Evolutionary conservation across 805 yeast species (phyloP).

Genomic region (Starmerella stellata): DNA sequence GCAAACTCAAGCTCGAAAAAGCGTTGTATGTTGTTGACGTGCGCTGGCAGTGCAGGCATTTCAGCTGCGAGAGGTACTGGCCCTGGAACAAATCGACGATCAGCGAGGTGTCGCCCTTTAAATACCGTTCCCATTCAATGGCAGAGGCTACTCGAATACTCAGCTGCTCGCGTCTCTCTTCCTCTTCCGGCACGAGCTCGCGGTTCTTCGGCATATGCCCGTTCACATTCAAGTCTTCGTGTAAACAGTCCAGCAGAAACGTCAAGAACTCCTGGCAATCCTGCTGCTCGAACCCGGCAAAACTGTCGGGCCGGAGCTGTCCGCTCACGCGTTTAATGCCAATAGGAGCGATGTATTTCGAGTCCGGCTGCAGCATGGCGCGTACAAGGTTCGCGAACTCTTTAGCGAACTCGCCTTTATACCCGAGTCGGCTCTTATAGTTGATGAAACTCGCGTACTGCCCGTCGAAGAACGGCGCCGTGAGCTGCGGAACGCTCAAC

Average conservation of each 20-base stretch:
- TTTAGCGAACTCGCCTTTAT: conserved; percentile 60
- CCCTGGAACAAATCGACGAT: conserved; percentile 77
- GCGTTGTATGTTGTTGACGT: conserved; percentile 80
- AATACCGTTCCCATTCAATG: conserved; percentile 80
- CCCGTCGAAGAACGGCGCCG: conserved; percentile 42
- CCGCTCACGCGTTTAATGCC: conserved; percentile 55
- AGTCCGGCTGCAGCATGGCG: conserved; percentile 26
- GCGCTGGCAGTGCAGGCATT: conserved; percentile 49
- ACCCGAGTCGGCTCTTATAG: conserved; percentile 53
- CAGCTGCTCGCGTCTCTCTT: conserved; percentile 47
- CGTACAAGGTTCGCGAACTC: conserved; percentile 44
- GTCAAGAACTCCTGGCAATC: conserved; percentile 72
- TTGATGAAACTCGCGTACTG: conserved; percentile 53
- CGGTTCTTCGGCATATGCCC: conserved; percentile 36
- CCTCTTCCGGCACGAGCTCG: conserved; percentile 56
- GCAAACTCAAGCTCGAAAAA: conserved; percentile 60
- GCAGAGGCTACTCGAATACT: conserved; percentile 69
- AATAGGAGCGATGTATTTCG: conserved; percentile 35
- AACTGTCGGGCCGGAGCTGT: conserved; percentile 38
- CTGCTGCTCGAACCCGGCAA: conserved; percentile 56
- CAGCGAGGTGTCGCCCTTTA: conserved; percentile 58
- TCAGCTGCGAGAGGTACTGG: conserved; percentile 62
- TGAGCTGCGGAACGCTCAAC: conserved; percentile 49
- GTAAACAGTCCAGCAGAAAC: conserved; percentile 55
- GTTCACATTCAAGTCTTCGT: conserved; percentile 62